A percentile compares a stretch with the other conserved stretches of the same genome.
Conservation (phyloP, 805 yeast genomes). For the Saturnispora serradocipensis region DNA sequence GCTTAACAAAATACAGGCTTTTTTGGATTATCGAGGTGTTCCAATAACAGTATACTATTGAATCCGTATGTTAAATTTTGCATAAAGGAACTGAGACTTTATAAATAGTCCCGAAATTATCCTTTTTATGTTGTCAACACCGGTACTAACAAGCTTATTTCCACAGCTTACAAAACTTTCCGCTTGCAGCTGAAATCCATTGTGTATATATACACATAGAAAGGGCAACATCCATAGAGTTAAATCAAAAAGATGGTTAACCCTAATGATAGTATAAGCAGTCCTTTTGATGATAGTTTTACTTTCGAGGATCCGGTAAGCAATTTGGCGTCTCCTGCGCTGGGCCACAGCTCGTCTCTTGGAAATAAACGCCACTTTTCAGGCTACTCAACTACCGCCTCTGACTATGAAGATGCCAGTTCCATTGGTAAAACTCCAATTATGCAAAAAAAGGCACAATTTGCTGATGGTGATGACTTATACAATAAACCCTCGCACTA, state of each 20-base stretch:
- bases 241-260: background rate
- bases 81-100: background rate
- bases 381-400: slow-evolving; percentile 11
- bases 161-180: background rate
- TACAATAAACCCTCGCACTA: background rate
- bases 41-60: background rate
- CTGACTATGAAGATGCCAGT: slow-evolving; percentile 13
- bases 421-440: slow-evolving; percentile 21
- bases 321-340: slow-evolving; percentile 11
- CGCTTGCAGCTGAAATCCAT: background rate
- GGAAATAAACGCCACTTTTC: slow-evolving; percentile 13
- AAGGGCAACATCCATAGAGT: background rate
- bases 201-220: background rate
- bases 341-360: slow-evolving; percentile 11
- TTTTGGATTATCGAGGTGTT: background rate
- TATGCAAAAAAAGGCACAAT: slow-evolving; percentile 14
- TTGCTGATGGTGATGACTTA: slow-evolving; percentile 12
- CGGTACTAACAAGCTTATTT: background rate
- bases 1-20: background rate
- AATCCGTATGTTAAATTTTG: background rate
- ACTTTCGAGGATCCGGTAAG: slow-evolving; percentile 8
- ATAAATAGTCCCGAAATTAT: background rate
- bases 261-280: slow-evolving; percentile 7
- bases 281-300: slow-evolving; percentile 18
- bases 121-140: background rate